Evolutionary conservation across 176 grass and related monocot species (phyloP).

Genomic region (Carex scoparia): DNA sequence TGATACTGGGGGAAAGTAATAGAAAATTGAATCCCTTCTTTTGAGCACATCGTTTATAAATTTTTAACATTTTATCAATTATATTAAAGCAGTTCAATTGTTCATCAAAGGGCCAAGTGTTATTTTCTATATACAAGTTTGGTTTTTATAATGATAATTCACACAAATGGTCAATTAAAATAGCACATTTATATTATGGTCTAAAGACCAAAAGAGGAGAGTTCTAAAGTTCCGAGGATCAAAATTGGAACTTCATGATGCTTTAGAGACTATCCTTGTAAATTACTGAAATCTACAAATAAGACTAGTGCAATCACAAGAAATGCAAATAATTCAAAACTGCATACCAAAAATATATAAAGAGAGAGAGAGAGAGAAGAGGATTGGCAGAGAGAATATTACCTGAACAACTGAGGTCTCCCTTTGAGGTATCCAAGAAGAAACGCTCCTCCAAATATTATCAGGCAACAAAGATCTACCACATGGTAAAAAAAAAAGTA

Average conservation of each 20-base stretch:
- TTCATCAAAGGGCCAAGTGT: neutral
- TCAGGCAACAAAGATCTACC: slow-evolving; percentile 54
- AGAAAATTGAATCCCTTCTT: neutral
- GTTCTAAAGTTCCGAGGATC: neutral
- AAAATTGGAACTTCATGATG: neutral
- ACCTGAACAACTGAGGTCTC: slow-evolving; percentile 52
- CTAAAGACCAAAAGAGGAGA: neutral
- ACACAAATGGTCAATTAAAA: neutral
- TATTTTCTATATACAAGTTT: neutral
- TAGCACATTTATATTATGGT: neutral
- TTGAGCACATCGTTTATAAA: neutral
- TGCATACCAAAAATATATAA: neutral
- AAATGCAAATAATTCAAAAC: neutral
- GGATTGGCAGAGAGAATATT: slow-evolving; percentile 12
- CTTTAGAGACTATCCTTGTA: neutral
- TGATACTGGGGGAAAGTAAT: neutral
- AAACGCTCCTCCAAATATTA: slow-evolving; percentile 82
- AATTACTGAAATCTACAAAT: slow-evolving; percentile 1
- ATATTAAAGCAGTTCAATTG: neutral
- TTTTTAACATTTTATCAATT: neutral
- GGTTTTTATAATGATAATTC: neutral
- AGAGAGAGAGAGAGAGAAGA: neutral
- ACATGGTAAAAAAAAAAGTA: slow-evolving; percentile 14
- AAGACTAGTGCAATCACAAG: neutral
- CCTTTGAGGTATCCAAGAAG: slow-evolving; percentile 83